Evolutionary conservation across 345 rosid genomes (phyloP), one percentile per base, ranked within the genome.

Genomic region (Noccaea bulbosa): DNA sequence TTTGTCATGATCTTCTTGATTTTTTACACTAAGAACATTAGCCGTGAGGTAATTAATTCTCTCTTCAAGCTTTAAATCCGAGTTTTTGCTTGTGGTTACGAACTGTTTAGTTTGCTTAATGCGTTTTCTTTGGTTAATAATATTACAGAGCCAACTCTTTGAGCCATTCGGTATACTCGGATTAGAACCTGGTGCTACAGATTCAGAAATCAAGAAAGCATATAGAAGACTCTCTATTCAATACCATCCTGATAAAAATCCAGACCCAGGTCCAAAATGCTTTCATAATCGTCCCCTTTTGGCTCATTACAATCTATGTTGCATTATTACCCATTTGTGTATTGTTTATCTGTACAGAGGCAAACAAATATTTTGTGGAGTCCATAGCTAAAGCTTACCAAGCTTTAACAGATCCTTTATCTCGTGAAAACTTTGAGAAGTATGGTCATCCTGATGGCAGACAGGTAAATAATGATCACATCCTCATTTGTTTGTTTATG

Each of bases 381-480:
- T 92, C 44, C 72, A 89, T 94, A 76, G 83, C 96, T 50, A 92
- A 95, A 87, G 99, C 99, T 68, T 95, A 90, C 79, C 97, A 95
- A 73, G 98, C 99, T 38, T 81, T 95, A 44, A 95, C 97, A 22
- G 96, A 95, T 76, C 97, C 98, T 5, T 38, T 87, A 46, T 91
- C 98, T 41, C 98, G 92, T 39, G 98, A 92, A 83, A 95, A 92
- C 83, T 94, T 79, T 80, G 99, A 94, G 83, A 94, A 89, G 75
- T 94, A 94, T 60, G 99, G 99, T 34, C 99, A 95, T 81, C 99
- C 98, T 1, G 98, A 95, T 81, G 99, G 99, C 33, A 92, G 90
- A 81, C 97, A 92, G 91, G 99, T 87, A 20, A 20, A 20, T 20
- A 77, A 35, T 67, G 9, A 74, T 2, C 2, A 46, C 38, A 5